Conservation (phyloP, 805 yeast genomes). For the Candida hungchunana region DNA sequence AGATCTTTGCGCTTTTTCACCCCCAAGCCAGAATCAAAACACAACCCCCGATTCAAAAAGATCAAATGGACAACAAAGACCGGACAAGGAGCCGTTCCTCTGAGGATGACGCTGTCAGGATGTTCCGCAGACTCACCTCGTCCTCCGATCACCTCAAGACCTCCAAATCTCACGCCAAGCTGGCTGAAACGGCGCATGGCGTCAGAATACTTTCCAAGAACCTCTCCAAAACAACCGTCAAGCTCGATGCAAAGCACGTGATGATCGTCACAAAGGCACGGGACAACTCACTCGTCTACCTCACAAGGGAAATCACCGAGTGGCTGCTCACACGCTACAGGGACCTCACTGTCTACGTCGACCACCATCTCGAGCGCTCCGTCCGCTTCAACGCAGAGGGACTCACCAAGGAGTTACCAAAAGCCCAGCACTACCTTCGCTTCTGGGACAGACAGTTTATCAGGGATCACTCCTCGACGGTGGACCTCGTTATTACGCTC, state of each 20-base stretch:
- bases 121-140: constrained; percentile 23
- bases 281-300: constrained; percentile 69
- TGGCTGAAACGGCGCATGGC: constrained; percentile 79
- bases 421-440: constrained; percentile 42
- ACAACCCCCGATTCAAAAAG: too few relatives aligned
- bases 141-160: constrained; percentile 42
- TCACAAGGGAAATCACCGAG: constrained; percentile 75
- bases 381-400: constrained; percentile 59
- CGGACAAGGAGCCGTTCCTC: neutral
- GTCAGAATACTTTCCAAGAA: constrained; percentile 73
- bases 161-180: constrained; percentile 66
- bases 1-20: too few relatives aligned
- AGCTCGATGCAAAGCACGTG: constrained; percentile 62
- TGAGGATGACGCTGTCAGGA: constrained; percentile 20
- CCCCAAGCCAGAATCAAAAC: too few relatives aligned
- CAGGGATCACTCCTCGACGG: constrained; percentile 35
- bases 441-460: constrained; percentile 71
- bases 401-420: constrained; percentile 43
- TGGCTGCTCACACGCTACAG: constrained; percentile 54
- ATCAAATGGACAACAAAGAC: too few relatives aligned
- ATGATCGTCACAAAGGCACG: constrained; percentile 88
- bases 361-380: constrained; percentile 57
- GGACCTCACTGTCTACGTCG: constrained; percentile 61
- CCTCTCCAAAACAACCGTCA: constrained; percentile 64
- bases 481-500: constrained; percentile 78